Percentiles rank a stretch among this genome's conserved stretches.
phyloP scores from a whole-genome alignment of 805 yeast species.

The Kodamaea hsintzibuensis region DNA sequence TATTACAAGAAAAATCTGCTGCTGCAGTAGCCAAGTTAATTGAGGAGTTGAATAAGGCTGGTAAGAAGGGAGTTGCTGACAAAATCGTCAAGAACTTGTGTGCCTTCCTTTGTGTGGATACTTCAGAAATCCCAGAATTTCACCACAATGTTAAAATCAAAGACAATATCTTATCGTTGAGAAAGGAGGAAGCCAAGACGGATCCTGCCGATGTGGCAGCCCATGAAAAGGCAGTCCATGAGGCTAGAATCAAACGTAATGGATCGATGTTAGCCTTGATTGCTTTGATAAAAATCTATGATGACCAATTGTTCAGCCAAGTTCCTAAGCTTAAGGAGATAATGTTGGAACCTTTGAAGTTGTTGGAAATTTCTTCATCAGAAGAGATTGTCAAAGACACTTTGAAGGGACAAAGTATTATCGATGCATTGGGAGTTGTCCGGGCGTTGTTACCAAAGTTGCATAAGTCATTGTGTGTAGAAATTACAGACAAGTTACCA shows the following conservation, averaged over 20 bases:
- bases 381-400: constrained; percentile 38
- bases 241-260: constrained; percentile 76
- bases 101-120: constrained; percentile 92
- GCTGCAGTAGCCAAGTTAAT: constrained; percentile 65
- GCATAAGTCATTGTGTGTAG: constrained; percentile 46
- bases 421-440: constrained; percentile 83
- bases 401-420: constrained; percentile 69
- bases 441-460: constrained; percentile 71
- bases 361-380: constrained; percentile 28
- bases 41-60: constrained; percentile 51
- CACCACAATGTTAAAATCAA: constrained; percentile 56
- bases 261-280: constrained; percentile 80
- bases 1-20: constrained; percentile 74
- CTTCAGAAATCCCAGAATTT: constrained; percentile 94
- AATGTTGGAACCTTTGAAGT: constrained; percentile 65
- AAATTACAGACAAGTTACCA: constrained; percentile 45
- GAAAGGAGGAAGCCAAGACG: constrained; percentile 71
- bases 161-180: constrained; percentile 66
- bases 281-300: constrained; percentile 53
- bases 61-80: constrained; percentile 75
- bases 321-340: constrained; percentile 67
- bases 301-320: constrained; percentile 52
- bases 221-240: constrained; percentile 63
- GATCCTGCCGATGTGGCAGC: constrained; percentile 62
- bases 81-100: constrained; percentile 88